Percentiles rank a stretch among this genome's conserved stretches.
These are phyloP conservation scores for Talaromyces sp. DNA, from an alignment of 2,329 filamentous ascomycete genomes.

Conservation along the genomic window DNA sequence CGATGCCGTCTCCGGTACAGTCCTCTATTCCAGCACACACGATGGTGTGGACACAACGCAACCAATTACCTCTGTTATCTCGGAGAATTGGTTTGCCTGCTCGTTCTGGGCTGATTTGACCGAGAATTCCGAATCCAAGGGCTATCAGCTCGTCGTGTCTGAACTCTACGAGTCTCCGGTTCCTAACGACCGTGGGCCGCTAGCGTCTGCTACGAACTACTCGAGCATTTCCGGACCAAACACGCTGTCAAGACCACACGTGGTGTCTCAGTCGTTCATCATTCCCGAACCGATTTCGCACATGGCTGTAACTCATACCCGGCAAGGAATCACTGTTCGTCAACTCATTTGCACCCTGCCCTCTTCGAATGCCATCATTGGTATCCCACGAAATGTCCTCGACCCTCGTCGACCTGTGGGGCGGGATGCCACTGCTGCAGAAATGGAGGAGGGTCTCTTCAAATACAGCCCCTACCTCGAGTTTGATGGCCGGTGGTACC, in stretches of 20 bases:
- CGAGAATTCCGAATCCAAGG: conserved; percentile 55
- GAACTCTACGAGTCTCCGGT: conserved; percentile 85
- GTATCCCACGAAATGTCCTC: conserved; percentile 70
- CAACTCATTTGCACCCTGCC: conserved; percentile 76
- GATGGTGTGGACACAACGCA: conserved; percentile 67
- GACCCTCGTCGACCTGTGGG: conserved; percentile 83
- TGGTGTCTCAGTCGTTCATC: conserved; percentile 73
- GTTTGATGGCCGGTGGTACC: conserved; percentile 71
- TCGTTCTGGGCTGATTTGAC: conserved; percentile 59
- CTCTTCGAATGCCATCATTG: conserved; percentile 65
- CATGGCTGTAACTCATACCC: conserved; percentile 79
- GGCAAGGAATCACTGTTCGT: conserved; percentile 82
- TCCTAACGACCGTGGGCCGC: conserved; percentile 76
- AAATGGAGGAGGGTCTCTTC: conserved; percentile 76
- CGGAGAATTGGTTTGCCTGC: conserved; percentile 95
- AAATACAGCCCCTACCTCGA: conserved; percentile 72
- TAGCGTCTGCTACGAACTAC: conserved; percentile 64
- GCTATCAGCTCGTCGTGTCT: conserved; percentile 77
- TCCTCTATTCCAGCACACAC: conserved; percentile 67
- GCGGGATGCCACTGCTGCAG: conserved; percentile 71
- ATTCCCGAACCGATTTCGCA: conserved; percentile 72
- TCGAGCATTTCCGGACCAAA: conserved; percentile 68
- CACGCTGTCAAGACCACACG: conserved; percentile 60
- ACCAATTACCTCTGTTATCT: conserved; percentile 68
- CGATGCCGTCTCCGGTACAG: conserved; percentile 76